Evolutionary conservation across 768 basidiomycete species (phyloP), one percentile per base, ranked within the genome.

Genomic region (Chalciporus chontae): DNA sequence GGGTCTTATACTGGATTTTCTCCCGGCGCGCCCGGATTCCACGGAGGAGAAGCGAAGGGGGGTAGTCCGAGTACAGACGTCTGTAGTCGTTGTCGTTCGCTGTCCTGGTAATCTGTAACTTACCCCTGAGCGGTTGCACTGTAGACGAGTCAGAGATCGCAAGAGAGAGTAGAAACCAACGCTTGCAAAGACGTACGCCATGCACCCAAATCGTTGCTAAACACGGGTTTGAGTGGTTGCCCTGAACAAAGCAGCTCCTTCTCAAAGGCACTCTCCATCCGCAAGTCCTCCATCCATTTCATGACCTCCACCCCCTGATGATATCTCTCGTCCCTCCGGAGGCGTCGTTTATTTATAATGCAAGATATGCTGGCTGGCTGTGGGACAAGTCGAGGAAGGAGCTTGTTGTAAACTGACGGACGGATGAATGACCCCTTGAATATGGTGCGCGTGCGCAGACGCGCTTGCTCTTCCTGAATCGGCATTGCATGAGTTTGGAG

Each of bases 331-430:
- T 73, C 80, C 1, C 76, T 70, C 4, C 70, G 68, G 8, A 61
- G 53, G 14, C 76, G 69, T 2, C 85, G 71, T 14, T 70, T 67
- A 37, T 69, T 63, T 27, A 94, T 88, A 72, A 93, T 90, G 64
- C 79, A 77, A 2, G 79, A 75, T 40, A 93, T 78, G n/a, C 77
- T 72, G 5, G 69, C 57, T 0, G 94, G 94, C 54, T 95, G 91
- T 1, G 89, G 90, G 37, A 77, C 81, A 57, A 96, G 71, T 0
- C 89, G 81, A 0, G 91, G 91, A 13, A 96, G 76, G 1, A 91
- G 89, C 0, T 69, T 73, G 62, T 91, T 81, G 67, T 69, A 80
- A 8, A 79, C 45, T 0, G 84, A 75, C 0, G 90, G 78, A 10
- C 80, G 81, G n/a, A 91, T 62, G 63, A 80, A 79, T 2, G 74